Base-by-base conservation (phyloP, 306 rosid species). In the Dryas alaskensis region DNA sequence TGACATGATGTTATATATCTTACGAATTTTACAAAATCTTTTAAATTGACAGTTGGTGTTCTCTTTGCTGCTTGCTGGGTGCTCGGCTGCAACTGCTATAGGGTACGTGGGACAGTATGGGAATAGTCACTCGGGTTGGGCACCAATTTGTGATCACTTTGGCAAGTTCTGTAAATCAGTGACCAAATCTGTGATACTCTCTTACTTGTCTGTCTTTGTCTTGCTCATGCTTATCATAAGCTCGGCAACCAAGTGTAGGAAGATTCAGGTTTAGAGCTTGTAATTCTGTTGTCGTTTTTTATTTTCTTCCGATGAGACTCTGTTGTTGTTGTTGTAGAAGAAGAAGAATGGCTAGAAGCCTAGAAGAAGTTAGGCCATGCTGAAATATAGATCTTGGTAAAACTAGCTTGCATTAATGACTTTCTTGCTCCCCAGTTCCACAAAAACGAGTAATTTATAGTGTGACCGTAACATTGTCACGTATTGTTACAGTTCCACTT, bases 101-200 rank as follows among this genome's bases (percentile, higher is more conserved):
- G 90, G 88, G 64, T 78, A 57, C 55, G 81, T 88, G 43, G 93
- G 93, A 19, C 63, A 50, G 76, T 70, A 82, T 60, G 93, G 90
- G 58, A 86, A 84, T 51, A n/a, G 40, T 50, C 87, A 82, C 65
- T 6, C 86, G 0, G 87, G 89, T 10, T 88, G 92, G 89, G 11
- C 73, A 0, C 87, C 90, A 5, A 82, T 88, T 37, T 86, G 92
- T 75, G 79, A 80, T 17, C 58, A 80, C 31, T 82, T 86, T 10
- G 65, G 54, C 4, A 76, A 71, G 44, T 88, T 80, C 67, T 86
- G 93, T 7, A 43, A 77, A 49, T 70, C 70, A 19, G 66, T 79
- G 47, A 60, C 75, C 0, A 7, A 19, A 63, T 82, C 89, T 10
- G n/a, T 84, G n/a, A 66, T 59, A 43, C 78, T 86, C 49, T 88